These are phyloP conservation scores for Fragilaria crotonensis DNA, from an alignment of 108 stramenopile species.

Conservation along the genomic window DNA sequence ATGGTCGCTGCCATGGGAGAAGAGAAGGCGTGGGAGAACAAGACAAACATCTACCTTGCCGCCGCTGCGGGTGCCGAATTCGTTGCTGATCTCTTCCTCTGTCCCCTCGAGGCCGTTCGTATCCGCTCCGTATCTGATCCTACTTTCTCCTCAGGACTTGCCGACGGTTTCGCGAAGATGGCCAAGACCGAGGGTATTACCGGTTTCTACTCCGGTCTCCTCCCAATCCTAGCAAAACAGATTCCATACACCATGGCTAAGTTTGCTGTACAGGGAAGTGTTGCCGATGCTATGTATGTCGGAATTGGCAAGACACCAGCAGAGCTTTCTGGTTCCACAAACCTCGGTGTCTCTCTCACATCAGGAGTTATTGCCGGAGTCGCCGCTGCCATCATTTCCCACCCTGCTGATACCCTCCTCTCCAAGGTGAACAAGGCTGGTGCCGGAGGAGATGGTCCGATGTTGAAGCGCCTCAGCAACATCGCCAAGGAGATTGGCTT, in stretches of 20 bases:
- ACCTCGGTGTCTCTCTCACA: constrained; percentile 77
- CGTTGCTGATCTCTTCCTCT: constrained; percentile 97
- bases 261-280: constrained; percentile 95
- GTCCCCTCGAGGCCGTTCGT: constrained; percentile 97
- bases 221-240: constrained; percentile 96
- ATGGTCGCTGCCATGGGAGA: constrained; percentile 76
- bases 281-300: constrained; percentile 85
- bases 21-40: constrained; percentile 92
- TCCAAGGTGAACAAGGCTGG: constrained; percentile 98
- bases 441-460: constrained; percentile 91
- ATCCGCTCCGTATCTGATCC: constrained; percentile 96
- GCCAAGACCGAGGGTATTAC: constrained; percentile 72
- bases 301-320: constrained; percentile 69
- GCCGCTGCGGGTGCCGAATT: constrained; percentile 91
- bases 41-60: constrained; percentile 88
- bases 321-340: constrained; percentile 45
- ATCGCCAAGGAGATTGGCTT: constrained; percentile 95
- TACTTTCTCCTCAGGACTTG: constrained; percentile 81
- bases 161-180: constrained; percentile 88
- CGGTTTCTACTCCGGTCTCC: constrained; percentile 95
- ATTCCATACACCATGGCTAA: constrained; percentile 99
- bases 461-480: constrained; percentile 81
- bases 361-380: constrained; percentile 98
- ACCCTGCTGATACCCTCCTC: constrained; percentile 98
- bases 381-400: constrained; percentile 96